These are phyloP conservation scores for Colletotrichum orchidophilum DNA, from an alignment of 2,329 filamentous ascomycete species.

Conservation along the genomic window DNA sequence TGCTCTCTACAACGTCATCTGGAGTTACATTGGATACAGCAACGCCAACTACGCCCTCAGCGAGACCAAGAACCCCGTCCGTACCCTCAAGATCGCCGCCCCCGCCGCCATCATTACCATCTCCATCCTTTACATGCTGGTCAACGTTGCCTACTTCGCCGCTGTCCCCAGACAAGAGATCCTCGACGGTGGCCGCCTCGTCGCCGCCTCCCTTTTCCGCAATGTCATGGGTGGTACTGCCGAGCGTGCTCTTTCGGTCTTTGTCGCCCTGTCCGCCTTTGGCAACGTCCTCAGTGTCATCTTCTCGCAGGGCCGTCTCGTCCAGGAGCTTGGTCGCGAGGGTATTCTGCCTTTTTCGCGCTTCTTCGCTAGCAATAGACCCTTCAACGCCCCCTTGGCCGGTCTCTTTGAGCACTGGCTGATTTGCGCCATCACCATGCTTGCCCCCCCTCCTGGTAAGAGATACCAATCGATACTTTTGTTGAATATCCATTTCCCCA, in stretches of 20 bases:
- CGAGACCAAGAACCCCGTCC: conserved; percentile 72
- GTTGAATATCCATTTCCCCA: conserved; percentile 36
- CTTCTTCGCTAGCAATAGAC: conserved; percentile 71
- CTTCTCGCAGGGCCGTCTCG: conserved; percentile 73
- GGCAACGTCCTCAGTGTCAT: conserved; percentile 75
- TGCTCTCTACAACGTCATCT: conserved; percentile 77
- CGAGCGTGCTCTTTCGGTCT: conserved; percentile 69
- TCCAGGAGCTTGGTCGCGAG: conserved; percentile 73
- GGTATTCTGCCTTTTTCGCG: conserved; percentile 71
- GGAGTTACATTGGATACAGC: conserved; percentile 74
- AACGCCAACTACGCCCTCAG: conserved; percentile 74
- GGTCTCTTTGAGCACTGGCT: conserved; percentile 72
- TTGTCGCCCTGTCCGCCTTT: conserved; percentile 74
- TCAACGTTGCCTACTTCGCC: conserved; percentile 75
- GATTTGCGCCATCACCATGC: conserved; percentile 71
- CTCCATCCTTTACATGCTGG: conserved; percentile 71
- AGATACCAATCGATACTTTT: conserved; percentile 59
- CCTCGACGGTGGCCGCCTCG: conserved; percentile 58
- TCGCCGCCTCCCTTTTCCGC: conserved; percentile 64
- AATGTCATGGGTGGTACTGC: conserved; percentile 64
- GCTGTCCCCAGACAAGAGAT: conserved; percentile 64
- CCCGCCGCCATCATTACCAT: conserved; percentile 67
- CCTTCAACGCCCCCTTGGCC: conserved; percentile 69
- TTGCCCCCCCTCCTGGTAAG: conserved; percentile 73
- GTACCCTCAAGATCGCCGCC: conserved; percentile 72